Base-by-base conservation (phyloP, 2,329 filamentous ascomycete genomes). In the Rugonectria rugulosa region DNA sequence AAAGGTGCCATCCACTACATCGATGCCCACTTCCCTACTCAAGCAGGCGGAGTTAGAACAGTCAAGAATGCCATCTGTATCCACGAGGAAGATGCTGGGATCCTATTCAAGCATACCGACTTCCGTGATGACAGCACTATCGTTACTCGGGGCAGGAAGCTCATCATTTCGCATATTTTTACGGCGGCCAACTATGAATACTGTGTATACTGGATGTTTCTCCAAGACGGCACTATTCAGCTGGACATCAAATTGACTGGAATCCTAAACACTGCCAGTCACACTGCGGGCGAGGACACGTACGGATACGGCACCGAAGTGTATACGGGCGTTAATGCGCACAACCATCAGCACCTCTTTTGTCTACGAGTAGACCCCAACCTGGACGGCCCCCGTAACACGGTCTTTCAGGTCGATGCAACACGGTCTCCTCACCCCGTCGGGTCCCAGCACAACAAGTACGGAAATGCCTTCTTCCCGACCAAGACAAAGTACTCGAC, bases 161-260 rank as follows among this genome's bases (percentile, higher is more conserved):
- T 97, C 54, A 83, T 97, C 69, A 82, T 97, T 63, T 92, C 92
- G 62, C 92, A 97, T 65, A 89, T 97, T 70, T 97, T 97, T 77
- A 97, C 93, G 0, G 93, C 93, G 0, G 93, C 93, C 21, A 97
- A 97, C 79, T 97, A 97, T 76, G 93, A 97, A 73, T 97, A 97
- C 75, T 79, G 79, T 2, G 74, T 81, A 21, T 79, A 80, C 78
- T 96, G 91, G 92, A 88, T 92, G 64, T 92, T 96, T 60, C 63
- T 80, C 70, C 92, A 95, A 74, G 93, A 97, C 66, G 93, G 92
- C 29, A 96, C 92, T 0, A 88, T 97, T 60, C 92, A 97, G 76
- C 88, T 94, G 9, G 92, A 97, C 72, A 90, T 97, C 73, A 91
- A 93, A 74, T 85, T 97, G 23, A 97, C 92, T 0, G 92, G 92